Percentiles rank a stretch among this genome's conserved stretches.
Evolutionary conservation across 192 early-diverging fungal genomes (phyloP).

Genomic region (Gryganskiella cystojenkinii): DNA sequence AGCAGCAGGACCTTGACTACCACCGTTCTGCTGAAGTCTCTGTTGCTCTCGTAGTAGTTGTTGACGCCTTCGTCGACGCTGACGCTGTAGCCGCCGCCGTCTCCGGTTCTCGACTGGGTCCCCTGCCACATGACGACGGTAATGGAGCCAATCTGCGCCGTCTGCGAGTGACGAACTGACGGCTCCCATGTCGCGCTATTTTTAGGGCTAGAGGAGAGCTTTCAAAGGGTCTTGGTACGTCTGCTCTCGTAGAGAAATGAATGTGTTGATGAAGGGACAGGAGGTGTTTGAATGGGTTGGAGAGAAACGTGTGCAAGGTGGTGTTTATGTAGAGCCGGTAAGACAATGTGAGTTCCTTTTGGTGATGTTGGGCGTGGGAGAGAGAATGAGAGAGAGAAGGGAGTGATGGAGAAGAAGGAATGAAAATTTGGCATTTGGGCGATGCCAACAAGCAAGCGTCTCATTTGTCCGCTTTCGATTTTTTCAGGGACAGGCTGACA

Average conservation of each 20-base stretch:
- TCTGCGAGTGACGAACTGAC: constrained; percentile 36
- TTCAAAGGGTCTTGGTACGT: too few species aligned
- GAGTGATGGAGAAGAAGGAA: not conserved
- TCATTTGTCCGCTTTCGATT: too few species aligned
- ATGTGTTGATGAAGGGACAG: not conserved
- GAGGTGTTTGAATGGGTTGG: not conserved
- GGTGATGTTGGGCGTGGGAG: not conserved
- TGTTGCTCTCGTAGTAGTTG: too few species aligned
- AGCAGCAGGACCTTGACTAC: not conserved
- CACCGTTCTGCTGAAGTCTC: not conserved
- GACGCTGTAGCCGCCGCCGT: not conserved
- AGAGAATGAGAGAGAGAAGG: not conserved
- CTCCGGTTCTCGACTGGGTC: not conserved
- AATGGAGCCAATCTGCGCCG: constrained; percentile 22
- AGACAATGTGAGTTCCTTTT: too few species aligned
- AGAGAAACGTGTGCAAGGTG: not conserved
- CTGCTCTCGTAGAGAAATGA: too few species aligned
- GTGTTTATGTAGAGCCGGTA: not conserved
- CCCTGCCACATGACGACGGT: not conserved
- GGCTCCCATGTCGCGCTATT: constrained; percentile 24
- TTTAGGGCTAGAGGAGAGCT: too few species aligned
- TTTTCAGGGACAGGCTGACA: too few species aligned
- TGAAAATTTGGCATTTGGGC: too few species aligned
- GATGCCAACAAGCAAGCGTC: too few species aligned
- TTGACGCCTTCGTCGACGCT: constrained; percentile 6